These are phyloP conservation scores for Taphrina confusa DNA, from an alignment of 1,139 yeast genomes.

Conservation along the genomic window DNA sequence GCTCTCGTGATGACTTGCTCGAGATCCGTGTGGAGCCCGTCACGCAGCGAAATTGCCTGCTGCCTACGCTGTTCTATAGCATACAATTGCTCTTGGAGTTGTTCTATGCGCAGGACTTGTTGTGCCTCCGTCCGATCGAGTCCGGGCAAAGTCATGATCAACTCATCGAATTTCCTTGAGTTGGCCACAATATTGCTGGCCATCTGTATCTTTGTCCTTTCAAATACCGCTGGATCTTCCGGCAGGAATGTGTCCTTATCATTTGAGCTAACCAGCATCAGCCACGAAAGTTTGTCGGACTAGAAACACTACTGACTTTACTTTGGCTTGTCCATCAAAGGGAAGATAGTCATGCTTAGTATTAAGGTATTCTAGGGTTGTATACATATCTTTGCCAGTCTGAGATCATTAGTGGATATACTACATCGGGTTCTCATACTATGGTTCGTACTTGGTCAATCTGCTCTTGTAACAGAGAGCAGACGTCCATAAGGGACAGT, in stretches of 20 bases:
- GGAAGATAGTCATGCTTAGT: conserved; percentile 64
- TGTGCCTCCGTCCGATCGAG: conserved; percentile 78
- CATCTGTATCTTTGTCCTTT: conserved; percentile 52
- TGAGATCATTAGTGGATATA: not conserved
- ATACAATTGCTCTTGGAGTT: conserved; percentile 61
- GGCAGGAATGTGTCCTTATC: conserved; percentile 11
- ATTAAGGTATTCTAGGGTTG: conserved; percentile 68
- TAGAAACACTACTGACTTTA: conserved; percentile 39
- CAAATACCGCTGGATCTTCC: conserved; percentile 13
- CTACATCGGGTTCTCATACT: too few species aligned
- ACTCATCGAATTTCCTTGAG: conserved; percentile 78
- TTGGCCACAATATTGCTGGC: conserved; percentile 82
- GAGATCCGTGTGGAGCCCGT: not conserved
- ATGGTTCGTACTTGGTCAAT: conserved; percentile 60
- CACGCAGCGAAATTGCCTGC: not conserved
- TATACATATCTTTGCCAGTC: conserved; percentile 23
- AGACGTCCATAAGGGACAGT: conserved; percentile 19
- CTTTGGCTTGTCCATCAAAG: conserved; percentile 54
- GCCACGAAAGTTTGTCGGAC: conserved; percentile 51
- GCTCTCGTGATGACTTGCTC: conserved; percentile 3
- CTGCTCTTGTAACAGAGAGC: conserved; percentile 85
- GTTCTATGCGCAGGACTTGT: conserved; percentile 65
- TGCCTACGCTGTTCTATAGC: conserved; percentile 1
- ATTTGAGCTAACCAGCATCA: not conserved
- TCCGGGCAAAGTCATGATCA: conserved; percentile 90